A percentile compares a stretch with the other conserved stretches of the same genome.
phyloP scores from a whole-genome alignment of 2,329 filamentous ascomycete species.

The Colletotrichum abscissum region DNA sequence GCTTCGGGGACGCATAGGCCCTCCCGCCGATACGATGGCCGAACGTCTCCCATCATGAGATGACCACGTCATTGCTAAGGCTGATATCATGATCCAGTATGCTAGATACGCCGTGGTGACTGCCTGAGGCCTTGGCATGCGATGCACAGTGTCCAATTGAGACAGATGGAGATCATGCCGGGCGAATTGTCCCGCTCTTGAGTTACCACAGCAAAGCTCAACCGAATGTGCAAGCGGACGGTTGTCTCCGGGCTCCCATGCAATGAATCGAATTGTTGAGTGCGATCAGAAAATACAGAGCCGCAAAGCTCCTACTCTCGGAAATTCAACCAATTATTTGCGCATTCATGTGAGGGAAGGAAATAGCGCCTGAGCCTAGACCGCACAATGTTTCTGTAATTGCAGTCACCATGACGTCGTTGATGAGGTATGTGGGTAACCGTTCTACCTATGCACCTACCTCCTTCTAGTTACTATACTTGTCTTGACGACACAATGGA shows the following conservation, averaged over 20 bases:
- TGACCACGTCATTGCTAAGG: neutral
- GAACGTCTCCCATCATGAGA: neutral
- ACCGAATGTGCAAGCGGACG: neutral
- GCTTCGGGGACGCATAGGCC: constrained; percentile 14
- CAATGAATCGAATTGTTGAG: neutral
- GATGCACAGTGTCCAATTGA: neutral
- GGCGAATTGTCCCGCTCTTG: neutral
- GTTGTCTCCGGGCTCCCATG: neutral
- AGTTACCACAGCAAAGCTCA: neutral
- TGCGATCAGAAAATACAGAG: neutral
- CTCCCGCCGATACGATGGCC: neutral
- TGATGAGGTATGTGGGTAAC: constrained; percentile 34
- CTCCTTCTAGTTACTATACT: neutral
- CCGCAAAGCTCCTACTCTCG: neutral
- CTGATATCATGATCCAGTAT: constrained; percentile 1
- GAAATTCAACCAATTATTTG: neutral
- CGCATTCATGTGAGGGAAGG: neutral
- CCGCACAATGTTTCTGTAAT: constrained; percentile 22
- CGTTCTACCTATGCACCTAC: neutral
- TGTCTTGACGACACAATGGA: constrained; percentile 11
- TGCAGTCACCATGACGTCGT: constrained; percentile 35
- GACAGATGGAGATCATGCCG: neutral
- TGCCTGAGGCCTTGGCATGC: neutral
- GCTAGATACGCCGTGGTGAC: neutral
- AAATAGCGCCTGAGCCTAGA: constrained; percentile 6